phyloP scores from a whole-genome alignment of 805 yeast species.

The Candida sonorensis region DNA sequence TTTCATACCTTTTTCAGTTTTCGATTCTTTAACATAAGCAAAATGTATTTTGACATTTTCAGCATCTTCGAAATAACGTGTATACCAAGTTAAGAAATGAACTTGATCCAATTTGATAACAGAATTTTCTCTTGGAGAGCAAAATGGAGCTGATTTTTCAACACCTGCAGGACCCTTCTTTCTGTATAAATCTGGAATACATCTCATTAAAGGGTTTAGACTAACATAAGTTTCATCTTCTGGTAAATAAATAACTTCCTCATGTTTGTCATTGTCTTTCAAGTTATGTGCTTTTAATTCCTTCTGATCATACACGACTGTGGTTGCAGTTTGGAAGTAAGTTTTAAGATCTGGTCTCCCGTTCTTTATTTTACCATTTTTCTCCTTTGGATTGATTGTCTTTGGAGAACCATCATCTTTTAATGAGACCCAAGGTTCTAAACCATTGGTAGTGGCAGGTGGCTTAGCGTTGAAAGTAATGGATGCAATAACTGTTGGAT shows the following conservation, averaged over 20 bases:
- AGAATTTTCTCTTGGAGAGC: conserved; percentile 65
- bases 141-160: conserved; percentile 67
- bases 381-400: conserved; percentile 69
- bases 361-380: conserved; percentile 62
- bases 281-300: conserved; percentile 68
- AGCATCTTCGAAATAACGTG: conserved; percentile 55
- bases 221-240: conserved; percentile 71
- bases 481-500: conserved; percentile 58
- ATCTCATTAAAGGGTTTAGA: conserved; percentile 74
- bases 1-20: conserved; percentile 49
- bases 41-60: conserved; percentile 61
- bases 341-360: conserved; percentile 69
- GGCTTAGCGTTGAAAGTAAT: conserved; percentile 64
- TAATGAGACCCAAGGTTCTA: conserved; percentile 77
- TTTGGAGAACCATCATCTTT: conserved; percentile 74
- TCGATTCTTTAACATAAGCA: conserved; percentile 53
- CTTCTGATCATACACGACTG: conserved; percentile 49
- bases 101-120: conserved; percentile 52
- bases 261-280: conserved; percentile 51
- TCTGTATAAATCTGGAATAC: conserved; percentile 72
- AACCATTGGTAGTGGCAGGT: conserved; percentile 55
- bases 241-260: conserved; percentile 47
- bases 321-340: conserved; percentile 65
- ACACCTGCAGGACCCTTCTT: conserved; percentile 56
- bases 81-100: conserved; percentile 78